Evolutionary conservation across 2,329 filamentous ascomycete genomes (phyloP).

Genomic region (Talaromyces rugulosus): DNA sequence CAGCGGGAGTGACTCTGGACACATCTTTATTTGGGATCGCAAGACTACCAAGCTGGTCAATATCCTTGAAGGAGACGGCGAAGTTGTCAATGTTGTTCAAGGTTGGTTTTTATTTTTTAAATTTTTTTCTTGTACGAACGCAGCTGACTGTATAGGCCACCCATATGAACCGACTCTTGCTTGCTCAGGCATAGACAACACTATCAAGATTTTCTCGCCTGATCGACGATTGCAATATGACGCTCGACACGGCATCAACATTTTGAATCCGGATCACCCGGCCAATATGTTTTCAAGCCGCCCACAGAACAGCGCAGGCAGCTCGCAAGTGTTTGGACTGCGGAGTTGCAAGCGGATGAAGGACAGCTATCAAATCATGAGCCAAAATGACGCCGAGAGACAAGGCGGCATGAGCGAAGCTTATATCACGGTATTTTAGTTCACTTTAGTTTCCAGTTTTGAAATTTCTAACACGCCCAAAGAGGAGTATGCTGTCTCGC

Average conservation of each 20-base stretch:
- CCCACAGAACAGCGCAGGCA: conserved; percentile 16
- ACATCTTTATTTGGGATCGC: conserved; percentile 66
- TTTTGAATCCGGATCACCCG: conserved; percentile 45
- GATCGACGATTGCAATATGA: conserved; percentile 55
- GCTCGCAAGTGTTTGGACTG: conserved; percentile 40
- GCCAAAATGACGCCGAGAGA: conserved; percentile 58
- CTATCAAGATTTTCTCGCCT: conserved; percentile 64
- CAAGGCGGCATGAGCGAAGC: conserved; percentile 56
- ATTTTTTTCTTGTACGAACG: not conserved
- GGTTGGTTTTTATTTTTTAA: conserved; percentile 34
- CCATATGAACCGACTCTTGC: conserved; percentile 65
- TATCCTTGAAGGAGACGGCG: conserved; percentile 62
- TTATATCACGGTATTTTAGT: conserved; percentile 49
- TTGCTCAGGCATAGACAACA: conserved; percentile 63
- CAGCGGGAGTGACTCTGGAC: conserved; percentile 62
- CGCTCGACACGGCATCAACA: conserved; percentile 56
- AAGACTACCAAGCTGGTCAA: conserved; percentile 59
- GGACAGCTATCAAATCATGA: conserved; percentile 58
- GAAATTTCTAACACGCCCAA: conserved; percentile 7
- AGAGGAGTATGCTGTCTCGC: conserved; percentile 46
- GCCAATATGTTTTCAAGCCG: conserved; percentile 30
- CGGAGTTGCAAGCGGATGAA: conserved; percentile 57
- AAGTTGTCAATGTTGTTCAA: conserved; percentile 67
- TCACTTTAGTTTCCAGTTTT: not conserved
- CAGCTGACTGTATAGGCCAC: conserved; percentile 43